Conservation (phyloP, 2,329 filamentous ascomycete species). For the Lasiodiplodia gonubiensis region DNA sequence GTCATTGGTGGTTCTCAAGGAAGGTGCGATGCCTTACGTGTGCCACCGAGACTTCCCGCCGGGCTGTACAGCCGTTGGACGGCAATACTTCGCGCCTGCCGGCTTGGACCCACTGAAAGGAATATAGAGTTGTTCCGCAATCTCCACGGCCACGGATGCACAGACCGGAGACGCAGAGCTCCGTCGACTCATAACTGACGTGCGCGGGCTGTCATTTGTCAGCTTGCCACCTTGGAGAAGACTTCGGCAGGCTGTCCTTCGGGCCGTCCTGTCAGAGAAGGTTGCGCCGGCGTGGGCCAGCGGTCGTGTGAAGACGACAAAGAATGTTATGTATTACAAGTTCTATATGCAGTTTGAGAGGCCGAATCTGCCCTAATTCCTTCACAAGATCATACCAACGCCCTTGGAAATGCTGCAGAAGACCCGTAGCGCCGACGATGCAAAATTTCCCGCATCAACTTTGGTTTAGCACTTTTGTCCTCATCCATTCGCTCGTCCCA, state of each 20-base stretch:
- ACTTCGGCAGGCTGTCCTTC: background rate
- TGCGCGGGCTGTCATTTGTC: background rate
- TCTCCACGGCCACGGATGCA: background rate
- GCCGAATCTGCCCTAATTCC: background rate
- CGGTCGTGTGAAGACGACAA: background rate
- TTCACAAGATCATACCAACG: background rate
- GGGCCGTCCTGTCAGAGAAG: too few species aligned
- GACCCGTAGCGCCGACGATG: slow-evolving; percentile 8
- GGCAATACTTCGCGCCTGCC: background rate
- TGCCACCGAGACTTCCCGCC: background rate
- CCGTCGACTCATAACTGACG: background rate
- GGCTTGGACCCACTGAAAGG: background rate
- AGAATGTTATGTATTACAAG: slow-evolving; percentile 4
- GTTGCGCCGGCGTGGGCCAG: too few species aligned
- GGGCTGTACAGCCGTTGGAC: background rate
- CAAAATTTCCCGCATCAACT: background rate
- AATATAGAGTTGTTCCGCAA: background rate
- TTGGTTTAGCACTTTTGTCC: slow-evolving; percentile 67
- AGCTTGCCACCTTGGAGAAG: background rate
- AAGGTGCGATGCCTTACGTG: background rate
- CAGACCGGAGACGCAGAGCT: background rate
- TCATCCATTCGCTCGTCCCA: slow-evolving; percentile 89
- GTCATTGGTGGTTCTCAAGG: background rate
- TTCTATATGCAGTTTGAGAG: background rate
- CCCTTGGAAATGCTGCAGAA: slow-evolving; percentile 5